phyloP scores from a whole-genome alignment of 2,329 filamentous ascomycete species.

The Rasamsonia emersonii region DNA sequence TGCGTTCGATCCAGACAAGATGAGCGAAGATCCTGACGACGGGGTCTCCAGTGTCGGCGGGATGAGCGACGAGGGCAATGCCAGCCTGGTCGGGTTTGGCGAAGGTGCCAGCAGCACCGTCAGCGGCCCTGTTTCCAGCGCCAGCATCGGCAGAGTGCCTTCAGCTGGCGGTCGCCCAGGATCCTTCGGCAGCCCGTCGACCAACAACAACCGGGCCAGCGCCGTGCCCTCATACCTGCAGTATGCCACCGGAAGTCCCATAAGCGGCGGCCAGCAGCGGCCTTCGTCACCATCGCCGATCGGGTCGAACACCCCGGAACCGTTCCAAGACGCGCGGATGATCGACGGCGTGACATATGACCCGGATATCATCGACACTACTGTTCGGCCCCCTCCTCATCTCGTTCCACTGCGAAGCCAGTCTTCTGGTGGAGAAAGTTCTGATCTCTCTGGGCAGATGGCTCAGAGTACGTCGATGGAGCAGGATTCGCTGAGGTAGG shows the following conservation, averaged over 20 bases:
- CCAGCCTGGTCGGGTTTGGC: slow-evolving; percentile 81
- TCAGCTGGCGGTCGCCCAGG: slow-evolving; percentile 28
- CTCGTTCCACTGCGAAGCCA: slow-evolving; percentile 24
- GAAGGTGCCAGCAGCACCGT: slow-evolving; percentile 83
- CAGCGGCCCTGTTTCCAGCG: slow-evolving; percentile 64
- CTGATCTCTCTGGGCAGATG: neutral
- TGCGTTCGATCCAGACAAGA: slow-evolving; percentile 47
- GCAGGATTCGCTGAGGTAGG: too few species aligned
- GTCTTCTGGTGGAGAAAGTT: slow-evolving; percentile 11
- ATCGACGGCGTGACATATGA: slow-evolving; percentile 60
- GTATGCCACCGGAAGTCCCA: slow-evolving; percentile 28
- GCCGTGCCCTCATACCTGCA: slow-evolving; percentile 18
- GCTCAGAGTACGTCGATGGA: too few species aligned
- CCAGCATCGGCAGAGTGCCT: slow-evolving; percentile 34
- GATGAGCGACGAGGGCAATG: slow-evolving; percentile 77
- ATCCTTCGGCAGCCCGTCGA: slow-evolving; percentile 34
- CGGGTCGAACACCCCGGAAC: slow-evolving; percentile 34
- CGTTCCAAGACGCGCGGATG: slow-evolving; percentile 50
- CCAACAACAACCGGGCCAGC: too few species aligned
- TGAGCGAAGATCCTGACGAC: slow-evolving; percentile 59
- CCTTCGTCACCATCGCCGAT: slow-evolving; percentile 22
- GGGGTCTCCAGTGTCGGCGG: slow-evolving; percentile 60
- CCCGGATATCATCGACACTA: slow-evolving; percentile 56
- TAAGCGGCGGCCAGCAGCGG: slow-evolving; percentile 39
- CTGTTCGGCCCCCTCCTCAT: slow-evolving; percentile 49